Conservation (phyloP, 352 stramenopile species). For the Pythium coloratum region DNA sequence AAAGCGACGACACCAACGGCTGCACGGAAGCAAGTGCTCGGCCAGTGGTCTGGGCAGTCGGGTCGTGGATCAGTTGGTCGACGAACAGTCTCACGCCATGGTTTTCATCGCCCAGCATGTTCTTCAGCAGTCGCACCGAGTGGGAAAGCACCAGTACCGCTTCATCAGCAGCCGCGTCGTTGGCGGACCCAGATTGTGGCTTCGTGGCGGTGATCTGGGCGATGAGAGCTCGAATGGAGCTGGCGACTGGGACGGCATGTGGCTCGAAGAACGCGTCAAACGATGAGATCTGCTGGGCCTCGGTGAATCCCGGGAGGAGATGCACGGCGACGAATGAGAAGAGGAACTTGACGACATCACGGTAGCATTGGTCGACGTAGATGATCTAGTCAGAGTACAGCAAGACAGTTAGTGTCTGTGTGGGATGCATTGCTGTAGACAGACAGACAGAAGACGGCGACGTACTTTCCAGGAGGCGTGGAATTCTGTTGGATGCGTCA, state of each 20-base stretch:
- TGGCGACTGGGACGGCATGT: slow-evolving; percentile 35
- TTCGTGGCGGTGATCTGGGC: slow-evolving; percentile 38
- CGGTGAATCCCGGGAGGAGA: slow-evolving; percentile 50
- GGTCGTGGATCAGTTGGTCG: slow-evolving; percentile 37
- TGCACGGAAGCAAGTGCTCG: slow-evolving; percentile 5
- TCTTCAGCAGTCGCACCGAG: slow-evolving; percentile 50
- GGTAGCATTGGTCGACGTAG: slow-evolving; percentile 59
- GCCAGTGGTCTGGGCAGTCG: slow-evolving; percentile 27
- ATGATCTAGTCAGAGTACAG: slow-evolving; percentile 30
- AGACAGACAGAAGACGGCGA: not conserved
- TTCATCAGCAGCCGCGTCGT: slow-evolving; percentile 20
- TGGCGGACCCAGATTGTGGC: not conserved
- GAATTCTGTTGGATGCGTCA: slow-evolving; percentile 34
- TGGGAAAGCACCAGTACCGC: slow-evolving; percentile 43
- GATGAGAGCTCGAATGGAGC: slow-evolving; percentile 34
- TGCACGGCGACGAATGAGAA: slow-evolving; percentile 55
- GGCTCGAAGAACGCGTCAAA: slow-evolving; percentile 67
- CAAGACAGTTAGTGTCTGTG: not conserved
- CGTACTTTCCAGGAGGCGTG: slow-evolving; percentile 48
- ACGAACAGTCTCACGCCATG: slow-evolving; percentile 36
- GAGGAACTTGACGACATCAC: slow-evolving; percentile 51
- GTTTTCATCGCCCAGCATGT: slow-evolving; percentile 16
- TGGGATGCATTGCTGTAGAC: not conserved
- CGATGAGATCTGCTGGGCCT: slow-evolving; percentile 35
- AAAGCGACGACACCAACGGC: slow-evolving; percentile 10